phyloP scores from a whole-genome alignment of 1,284 basidiomycete genomes.

The Sanghuangporus sanghuang region DNA sequence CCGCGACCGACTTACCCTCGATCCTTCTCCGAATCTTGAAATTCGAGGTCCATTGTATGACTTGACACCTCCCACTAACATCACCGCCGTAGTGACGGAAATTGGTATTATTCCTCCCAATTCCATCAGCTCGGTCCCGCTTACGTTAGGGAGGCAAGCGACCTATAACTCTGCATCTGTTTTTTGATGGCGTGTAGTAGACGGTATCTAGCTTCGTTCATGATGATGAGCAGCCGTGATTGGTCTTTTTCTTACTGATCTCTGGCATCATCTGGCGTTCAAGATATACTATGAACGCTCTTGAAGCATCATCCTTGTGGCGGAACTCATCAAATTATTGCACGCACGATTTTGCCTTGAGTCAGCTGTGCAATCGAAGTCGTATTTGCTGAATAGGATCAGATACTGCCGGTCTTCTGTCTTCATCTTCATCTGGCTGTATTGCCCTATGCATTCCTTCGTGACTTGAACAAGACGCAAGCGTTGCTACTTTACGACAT shows the following conservation, averaged over 20 bases:
- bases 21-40: constrained; percentile 43
- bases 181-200: background rate
- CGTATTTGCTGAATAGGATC: too few species aligned
- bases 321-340: too few species aligned
- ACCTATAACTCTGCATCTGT: background rate
- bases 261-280: too few species aligned
- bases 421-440: too few species aligned
- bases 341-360: background rate
- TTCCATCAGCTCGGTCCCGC: constrained; percentile 74
- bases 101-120: constrained; percentile 89
- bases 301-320: too few species aligned
- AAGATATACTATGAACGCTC: too few species aligned
- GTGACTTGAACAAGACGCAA: too few species aligned
- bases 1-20: constrained; percentile 32
- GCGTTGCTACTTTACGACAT: too few species aligned
- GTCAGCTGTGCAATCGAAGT: background rate
- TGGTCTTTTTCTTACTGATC: too few species aligned
- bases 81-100: constrained; percentile 95
- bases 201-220: background rate
- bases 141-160: constrained; percentile 53
- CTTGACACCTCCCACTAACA: constrained; percentile 82
- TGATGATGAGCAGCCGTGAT: background rate
- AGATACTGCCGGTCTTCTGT: too few species aligned
- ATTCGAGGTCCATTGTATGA: constrained; percentile 87
- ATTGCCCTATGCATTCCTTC: too few species aligned